These are phyloP conservation scores for Trifolium pratense DNA, from an alignment of 306 rosid genomes.

Conservation along the genomic window DNA sequence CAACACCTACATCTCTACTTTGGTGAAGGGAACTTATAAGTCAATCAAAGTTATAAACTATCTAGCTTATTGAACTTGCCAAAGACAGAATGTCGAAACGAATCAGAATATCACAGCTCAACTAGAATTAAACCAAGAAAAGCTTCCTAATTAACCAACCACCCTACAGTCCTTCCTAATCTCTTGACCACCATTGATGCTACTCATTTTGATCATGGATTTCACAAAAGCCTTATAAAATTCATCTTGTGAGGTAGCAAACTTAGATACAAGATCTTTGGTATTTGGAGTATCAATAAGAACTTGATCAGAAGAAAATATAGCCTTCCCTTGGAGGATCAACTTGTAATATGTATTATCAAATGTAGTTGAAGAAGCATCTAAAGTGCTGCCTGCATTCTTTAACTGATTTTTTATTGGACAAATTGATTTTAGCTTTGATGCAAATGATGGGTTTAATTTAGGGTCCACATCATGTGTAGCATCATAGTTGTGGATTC, in stretches of 20 bases:
- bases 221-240: conserved; percentile 66
- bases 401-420: conserved; percentile 59
- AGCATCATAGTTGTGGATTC: conserved; percentile 69
- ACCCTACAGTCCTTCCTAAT: conserved; percentile 61
- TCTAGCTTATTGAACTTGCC: not conserved
- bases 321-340: conserved; percentile 59
- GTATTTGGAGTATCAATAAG: conserved; percentile 58
- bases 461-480: conserved; percentile 68
- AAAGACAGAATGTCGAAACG: not conserved
- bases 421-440: conserved; percentile 57
- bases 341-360: conserved; percentile 78
- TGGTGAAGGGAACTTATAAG: not conserved
- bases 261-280: conserved; percentile 61
- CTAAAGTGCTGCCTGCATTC: conserved; percentile 63
- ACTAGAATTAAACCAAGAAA: not conserved
- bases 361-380: conserved; percentile 58
- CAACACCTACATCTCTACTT: not conserved
- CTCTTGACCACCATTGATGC: conserved; percentile 60
- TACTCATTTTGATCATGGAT: conserved; percentile 79
- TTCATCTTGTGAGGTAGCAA: conserved; percentile 53
- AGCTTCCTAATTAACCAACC: conserved; percentile 56
- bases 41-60: not conserved
- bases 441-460: conserved; percentile 59
- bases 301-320: conserved; percentile 78
- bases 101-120: too few relatives aligned